These are phyloP conservation scores for Protea cynaroides DNA, from an alignment of 164 flowering plant genomes.

Conservation along the genomic window DNA sequence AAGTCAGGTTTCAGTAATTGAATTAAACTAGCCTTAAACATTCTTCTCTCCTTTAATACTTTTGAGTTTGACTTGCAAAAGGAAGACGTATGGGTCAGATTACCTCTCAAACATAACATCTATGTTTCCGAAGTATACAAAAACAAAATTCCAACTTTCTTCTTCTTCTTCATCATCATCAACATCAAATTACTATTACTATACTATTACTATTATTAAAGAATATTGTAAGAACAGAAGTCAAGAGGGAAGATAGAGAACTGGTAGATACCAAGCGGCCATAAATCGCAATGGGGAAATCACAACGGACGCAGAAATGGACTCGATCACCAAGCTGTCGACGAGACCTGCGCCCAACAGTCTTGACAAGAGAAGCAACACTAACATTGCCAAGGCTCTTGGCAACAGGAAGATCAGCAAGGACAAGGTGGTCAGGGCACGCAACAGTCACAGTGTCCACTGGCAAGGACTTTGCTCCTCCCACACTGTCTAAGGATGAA, in stretches of 20 bases:
- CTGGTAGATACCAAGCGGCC: constrained; percentile 74
- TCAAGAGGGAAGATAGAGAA: background rate
- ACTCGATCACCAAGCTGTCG: constrained; percentile 88
- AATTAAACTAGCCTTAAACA: too few species aligned
- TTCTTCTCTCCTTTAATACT: too few species aligned
- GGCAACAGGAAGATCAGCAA: constrained; percentile 95
- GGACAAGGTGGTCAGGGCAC: constrained; percentile 88
- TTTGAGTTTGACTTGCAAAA: too few species aligned
- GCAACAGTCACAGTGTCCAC: constrained; percentile 82
- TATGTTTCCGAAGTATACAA: too few species aligned
- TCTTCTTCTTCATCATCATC: too few species aligned
- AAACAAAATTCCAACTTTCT: too few species aligned
- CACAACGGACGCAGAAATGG: constrained; percentile 96
- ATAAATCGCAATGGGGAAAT: constrained; percentile 89
- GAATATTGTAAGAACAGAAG: background rate
- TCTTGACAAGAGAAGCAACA: constrained; percentile 56
- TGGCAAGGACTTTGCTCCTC: constrained; percentile 39
- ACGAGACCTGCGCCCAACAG: constrained; percentile 82
- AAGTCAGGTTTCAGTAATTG: too few species aligned
- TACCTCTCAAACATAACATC: too few species aligned
- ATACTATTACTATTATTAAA: too few species aligned
- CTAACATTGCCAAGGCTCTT: constrained; percentile 66
- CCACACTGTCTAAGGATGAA: constrained; percentile 43
- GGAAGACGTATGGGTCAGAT: too few species aligned
- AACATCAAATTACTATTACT: too few species aligned